Conservation (phyloP, 345 rosid genomes). For the Aquilaria yunnanensis region DNA sequence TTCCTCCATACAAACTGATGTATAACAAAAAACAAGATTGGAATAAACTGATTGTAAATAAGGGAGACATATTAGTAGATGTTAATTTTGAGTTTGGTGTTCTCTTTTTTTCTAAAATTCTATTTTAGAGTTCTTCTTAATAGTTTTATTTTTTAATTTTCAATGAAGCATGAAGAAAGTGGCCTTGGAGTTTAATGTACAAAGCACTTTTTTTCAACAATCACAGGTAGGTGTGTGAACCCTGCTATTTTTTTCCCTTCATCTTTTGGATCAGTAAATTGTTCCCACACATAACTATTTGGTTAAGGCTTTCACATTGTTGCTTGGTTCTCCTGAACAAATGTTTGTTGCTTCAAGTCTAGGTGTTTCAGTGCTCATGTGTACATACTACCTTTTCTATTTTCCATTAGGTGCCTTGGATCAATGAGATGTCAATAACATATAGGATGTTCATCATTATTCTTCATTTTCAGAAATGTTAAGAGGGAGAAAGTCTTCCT, state of each 20-base stretch:
- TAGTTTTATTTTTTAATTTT: neutral
- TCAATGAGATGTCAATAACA: conserved; percentile 4
- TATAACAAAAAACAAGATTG: conserved; percentile 25
- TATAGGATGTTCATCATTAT: conserved; percentile 41
- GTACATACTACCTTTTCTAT: conserved; percentile 5
- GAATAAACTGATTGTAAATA: conserved; percentile 26
- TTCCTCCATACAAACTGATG: no score
- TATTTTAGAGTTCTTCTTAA: neutral
- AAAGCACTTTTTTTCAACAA: conserved; percentile 37
- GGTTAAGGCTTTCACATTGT: conserved; percentile 45
- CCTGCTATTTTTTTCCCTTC: no score
- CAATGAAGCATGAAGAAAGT: conserved; percentile 27
- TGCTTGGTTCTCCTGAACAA: conserved; percentile 47
- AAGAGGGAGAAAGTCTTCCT: conserved; percentile 40
- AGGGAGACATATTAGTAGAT: conserved; percentile 32
- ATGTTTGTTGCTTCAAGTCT: conserved; percentile 49
- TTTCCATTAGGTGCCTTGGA: conserved; percentile 6
- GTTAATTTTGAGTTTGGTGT: conserved; percentile 15
- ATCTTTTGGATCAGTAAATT: neutral
- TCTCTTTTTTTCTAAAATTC: neutral
- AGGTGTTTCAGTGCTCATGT: conserved; percentile 35
- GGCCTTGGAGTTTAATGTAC: conserved; percentile 35
- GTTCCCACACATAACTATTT: conserved; percentile 9
- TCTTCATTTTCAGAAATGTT: conserved; percentile 53
- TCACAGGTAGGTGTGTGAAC: conserved; percentile 30